Percentiles rank a stretch among this genome's conserved stretches.
These are phyloP conservation scores for Spergularia bocconei DNA, from an alignment of 148 eudicot species.

Conservation along the genomic window DNA sequence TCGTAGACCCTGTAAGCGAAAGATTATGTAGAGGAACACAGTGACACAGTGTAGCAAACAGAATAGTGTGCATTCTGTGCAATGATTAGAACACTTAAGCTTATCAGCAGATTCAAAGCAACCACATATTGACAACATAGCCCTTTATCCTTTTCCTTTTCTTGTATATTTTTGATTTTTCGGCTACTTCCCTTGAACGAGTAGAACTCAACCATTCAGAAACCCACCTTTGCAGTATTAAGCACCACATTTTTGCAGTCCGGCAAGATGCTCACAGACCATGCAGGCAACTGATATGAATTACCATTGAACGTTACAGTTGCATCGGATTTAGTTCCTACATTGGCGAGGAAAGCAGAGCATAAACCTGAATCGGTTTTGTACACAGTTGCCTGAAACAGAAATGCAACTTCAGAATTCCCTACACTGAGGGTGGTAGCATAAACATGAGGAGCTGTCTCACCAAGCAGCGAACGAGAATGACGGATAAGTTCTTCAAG, in stretches of 20 bases:
- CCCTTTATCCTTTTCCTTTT: too few relatives aligned
- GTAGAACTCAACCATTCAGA: background rate
- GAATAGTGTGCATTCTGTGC: too few relatives aligned
- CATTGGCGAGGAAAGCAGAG: constrained; percentile 84
- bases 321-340: constrained; percentile 60
- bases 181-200: background rate
- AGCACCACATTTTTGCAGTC: constrained; percentile 93
- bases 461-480: background rate
- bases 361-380: constrained; percentile 72
- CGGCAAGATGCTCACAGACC: constrained; percentile 99
- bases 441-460: background rate
- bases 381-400: constrained; percentile 63
- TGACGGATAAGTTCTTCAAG: background rate
- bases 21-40: too few relatives aligned
- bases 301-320: constrained; percentile 73
- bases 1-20: too few relatives aligned
- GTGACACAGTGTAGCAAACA: too few relatives aligned
- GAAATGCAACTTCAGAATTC: background rate
- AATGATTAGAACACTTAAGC: too few relatives aligned
- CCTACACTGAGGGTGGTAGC: background rate
- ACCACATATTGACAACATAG: too few relatives aligned
- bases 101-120: too few relatives aligned
- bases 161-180: too few relatives aligned
- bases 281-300: constrained; percentile 76
- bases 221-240: constrained; percentile 86